These are phyloP conservation scores for Suhomyces maxii DNA, from an alignment of 1,139 yeast species.

Conservation along the genomic window DNA sequence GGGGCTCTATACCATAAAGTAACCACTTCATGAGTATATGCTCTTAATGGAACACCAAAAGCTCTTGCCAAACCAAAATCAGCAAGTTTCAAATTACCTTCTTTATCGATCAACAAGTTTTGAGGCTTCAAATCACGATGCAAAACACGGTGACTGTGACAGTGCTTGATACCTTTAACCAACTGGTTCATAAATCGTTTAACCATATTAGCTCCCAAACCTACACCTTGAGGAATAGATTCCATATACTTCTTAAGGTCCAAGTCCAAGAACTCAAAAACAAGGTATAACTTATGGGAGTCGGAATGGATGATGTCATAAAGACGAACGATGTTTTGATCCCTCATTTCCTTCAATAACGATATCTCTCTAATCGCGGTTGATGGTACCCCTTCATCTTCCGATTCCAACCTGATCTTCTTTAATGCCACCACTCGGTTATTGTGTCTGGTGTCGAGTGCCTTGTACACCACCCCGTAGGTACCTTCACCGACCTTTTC, in stretches of 20 bases:
- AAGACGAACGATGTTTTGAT: conserved; percentile 86
- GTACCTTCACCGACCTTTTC: conserved; percentile 99
- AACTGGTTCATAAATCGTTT: conserved; percentile 92
- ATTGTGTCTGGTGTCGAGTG: conserved; percentile 83
- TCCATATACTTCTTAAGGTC: conserved; percentile 98
- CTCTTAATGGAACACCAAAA: conserved; percentile 93
- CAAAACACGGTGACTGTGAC: conserved; percentile 91
- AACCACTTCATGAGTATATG: conserved; percentile 96
- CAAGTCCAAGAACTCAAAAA: conserved; percentile 88
- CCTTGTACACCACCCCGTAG: conserved; percentile 97
- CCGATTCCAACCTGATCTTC: conserved; percentile 92
- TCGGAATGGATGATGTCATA: conserved; percentile 97
- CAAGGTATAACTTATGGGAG: conserved; percentile 88
- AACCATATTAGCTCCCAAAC: conserved; percentile 86
- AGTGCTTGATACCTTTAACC: conserved; percentile 88
- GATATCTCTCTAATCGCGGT: conserved; percentile 98
- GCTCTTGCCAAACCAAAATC: conserved; percentile 98
- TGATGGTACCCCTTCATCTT: conserved; percentile 98
- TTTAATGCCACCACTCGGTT: conserved; percentile 92
- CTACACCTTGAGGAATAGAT: conserved; percentile 86
- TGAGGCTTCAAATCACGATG: conserved; percentile 98
- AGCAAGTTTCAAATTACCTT: conserved; percentile 92
- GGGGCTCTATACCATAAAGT: conserved; percentile 99
- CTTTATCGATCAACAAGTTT: conserved; percentile 88
- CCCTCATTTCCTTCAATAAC: conserved; percentile 85